Base-by-base conservation (phyloP, 129 eudicot genomes). In the Deinandra increscens region DNA sequence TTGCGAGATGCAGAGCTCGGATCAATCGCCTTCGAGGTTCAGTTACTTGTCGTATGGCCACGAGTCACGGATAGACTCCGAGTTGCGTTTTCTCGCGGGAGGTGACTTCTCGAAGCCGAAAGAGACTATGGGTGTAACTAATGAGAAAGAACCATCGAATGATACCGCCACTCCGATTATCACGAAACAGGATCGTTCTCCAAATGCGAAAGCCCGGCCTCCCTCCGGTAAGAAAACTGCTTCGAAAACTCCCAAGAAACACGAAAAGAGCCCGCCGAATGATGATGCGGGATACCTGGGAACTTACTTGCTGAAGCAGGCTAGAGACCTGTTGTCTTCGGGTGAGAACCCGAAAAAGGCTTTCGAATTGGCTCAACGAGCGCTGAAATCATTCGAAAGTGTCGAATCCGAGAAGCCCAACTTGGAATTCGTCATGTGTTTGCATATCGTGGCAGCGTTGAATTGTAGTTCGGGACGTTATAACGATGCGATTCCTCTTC, bases 1-100 rank as follows among this genome's bases (percentile, higher is more conserved):
- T 11, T 88, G 81, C n/a, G 96, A 93, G 12, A 89, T 89, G 89
- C 91, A 84, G 77, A 86, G 98, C 88, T 86, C 95, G 0, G 91
- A 93, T 36, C 82, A 83, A 2, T 89, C 95, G 4, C 98, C 89
- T 10, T 87, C 95, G 0, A 80, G 74, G 60, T 73, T 73, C 37
- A 89, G 98, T 63, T 84, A 70, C 75, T 66, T 85, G 22, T 89
- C 95, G 1, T 84, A 89, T 59, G 98, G 95, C 14, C 91, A 87
- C 3, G 97, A 93, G 39, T 93, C 95, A 20, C 80, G 96, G 7
- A 89, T 89, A 20, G 95, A 93, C 39, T 87, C 92, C 0, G 95
- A 93, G 64, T 60, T 93, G 15, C 70, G 87, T 4, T 83, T 70
- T 78, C 82, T 86, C 12, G 97, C 87, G 3, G 93, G 87, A 5